These are phyloP conservation scores for Pilobolus umbonatus DNA, from an alignment of 192 early-diverging fungal genomes.

Conservation along the genomic window DNA sequence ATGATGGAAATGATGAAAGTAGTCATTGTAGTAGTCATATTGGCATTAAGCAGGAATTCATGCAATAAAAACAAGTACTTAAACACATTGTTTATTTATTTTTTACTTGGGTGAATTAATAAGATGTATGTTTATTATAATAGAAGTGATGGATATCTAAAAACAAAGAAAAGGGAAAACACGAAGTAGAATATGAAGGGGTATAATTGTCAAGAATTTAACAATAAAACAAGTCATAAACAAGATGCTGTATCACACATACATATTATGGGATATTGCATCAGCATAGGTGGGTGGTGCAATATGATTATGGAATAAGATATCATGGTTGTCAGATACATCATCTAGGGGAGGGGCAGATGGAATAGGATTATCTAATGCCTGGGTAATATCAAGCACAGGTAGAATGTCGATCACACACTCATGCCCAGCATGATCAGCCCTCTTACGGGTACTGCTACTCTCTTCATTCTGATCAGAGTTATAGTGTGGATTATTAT, in stretches of 20 bases:
- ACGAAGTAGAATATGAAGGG: too few species aligned
- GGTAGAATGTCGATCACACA: too few species aligned
- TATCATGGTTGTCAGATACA: too few species aligned
- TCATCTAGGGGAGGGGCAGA: slow-evolving; percentile 4
- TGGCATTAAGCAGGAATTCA: neutral
- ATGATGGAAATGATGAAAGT: neutral
- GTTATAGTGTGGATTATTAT: neutral
- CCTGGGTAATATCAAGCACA: too few species aligned
- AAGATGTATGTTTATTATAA: neutral
- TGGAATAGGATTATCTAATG: neutral
- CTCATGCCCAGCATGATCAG: too few species aligned
- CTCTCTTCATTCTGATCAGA: neutral
- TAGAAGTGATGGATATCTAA: neutral
- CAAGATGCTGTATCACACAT: too few species aligned
- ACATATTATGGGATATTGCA: neutral
- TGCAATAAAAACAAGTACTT: neutral
- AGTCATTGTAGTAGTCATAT: neutral
- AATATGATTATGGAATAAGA: too few species aligned
- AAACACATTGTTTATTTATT: neutral
- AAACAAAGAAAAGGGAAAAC: slow-evolving; percentile 11
- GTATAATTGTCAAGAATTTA: too few species aligned
- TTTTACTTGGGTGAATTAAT: neutral
- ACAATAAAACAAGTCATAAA: too few species aligned
- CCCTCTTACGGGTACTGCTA: neutral
- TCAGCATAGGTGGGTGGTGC: slow-evolving; percentile 8